Conservation (phyloP, 108 stramenopile genomes). For the Skeletonema marinoi region DNA sequence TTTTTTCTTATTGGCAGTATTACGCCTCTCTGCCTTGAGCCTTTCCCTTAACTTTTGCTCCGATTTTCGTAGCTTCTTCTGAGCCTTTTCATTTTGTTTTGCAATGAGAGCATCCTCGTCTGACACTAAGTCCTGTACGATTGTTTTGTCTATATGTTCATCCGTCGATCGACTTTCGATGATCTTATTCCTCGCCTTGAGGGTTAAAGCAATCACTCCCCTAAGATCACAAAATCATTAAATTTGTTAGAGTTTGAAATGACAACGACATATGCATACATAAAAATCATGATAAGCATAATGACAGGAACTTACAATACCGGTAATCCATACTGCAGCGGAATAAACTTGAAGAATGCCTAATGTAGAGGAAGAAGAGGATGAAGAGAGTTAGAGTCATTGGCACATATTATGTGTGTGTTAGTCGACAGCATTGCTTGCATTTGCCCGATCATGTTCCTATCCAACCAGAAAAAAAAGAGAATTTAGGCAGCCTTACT, state of each 20-base stretch:
- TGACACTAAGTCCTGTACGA: constrained; percentile 41
- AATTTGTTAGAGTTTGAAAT: background rate
- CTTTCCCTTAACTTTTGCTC: constrained; percentile 46
- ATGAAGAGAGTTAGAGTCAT: background rate
- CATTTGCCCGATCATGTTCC: background rate
- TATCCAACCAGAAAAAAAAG: background rate
- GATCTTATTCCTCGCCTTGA: constrained; percentile 40
- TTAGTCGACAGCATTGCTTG: background rate
- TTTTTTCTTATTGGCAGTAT: constrained; percentile 17
- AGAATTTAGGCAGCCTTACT: background rate
- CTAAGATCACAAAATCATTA: background rate
- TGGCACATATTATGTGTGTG: background rate
- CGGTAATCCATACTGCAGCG: constrained; percentile 38
- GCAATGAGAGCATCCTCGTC: constrained; percentile 46
- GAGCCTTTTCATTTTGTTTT: constrained; percentile 36
- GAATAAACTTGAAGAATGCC: constrained; percentile 47
- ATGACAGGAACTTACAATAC: background rate
- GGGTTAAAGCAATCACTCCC: constrained; percentile 12
- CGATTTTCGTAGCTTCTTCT: constrained; percentile 45
- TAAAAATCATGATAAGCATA: background rate
- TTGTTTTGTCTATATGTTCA: constrained; percentile 50
- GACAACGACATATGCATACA: background rate
- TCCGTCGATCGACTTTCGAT: constrained; percentile 46
- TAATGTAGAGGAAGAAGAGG: background rate
- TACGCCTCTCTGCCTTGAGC: constrained; percentile 40